Conservation (phyloP, 2,329 filamentous ascomycete species). For the Apiospora hydei region DNA sequence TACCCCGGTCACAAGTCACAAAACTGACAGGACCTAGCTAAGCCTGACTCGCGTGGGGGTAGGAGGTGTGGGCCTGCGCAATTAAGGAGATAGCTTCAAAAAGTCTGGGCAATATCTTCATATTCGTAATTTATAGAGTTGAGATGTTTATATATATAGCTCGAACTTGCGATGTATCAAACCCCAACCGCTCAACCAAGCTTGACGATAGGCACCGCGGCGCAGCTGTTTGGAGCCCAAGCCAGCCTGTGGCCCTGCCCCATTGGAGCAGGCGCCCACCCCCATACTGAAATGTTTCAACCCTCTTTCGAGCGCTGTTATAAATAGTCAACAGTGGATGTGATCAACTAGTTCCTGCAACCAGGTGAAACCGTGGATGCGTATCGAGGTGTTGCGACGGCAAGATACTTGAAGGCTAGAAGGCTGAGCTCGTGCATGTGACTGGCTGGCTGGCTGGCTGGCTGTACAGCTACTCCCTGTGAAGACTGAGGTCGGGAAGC, state of each 20-base stretch:
- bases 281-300: conserved; percentile 5
- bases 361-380: conserved; percentile 1
- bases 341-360: neutral
- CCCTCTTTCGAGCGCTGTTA: neutral
- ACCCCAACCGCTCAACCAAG: neutral
- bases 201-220: neutral
- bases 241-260: conserved; percentile 6
- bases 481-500: neutral
- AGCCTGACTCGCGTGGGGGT: neutral
- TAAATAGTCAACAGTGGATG: neutral
- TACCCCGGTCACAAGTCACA: conserved; percentile 1
- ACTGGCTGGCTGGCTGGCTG: neutral
- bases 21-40: neutral
- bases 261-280: neutral
- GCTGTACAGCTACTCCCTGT: neutral
- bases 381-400: conserved; percentile 2
- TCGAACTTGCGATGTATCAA: neutral
- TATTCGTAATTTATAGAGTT: neutral
- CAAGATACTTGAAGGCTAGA: conserved; percentile 4
- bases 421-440: neutral
- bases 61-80: neutral
- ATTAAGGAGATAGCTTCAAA: neutral
- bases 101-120: neutral
- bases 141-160: neutral
- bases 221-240: neutral